A percentile compares a stretch with the other conserved stretches of the same genome.
Evolutionary conservation across 2,329 filamentous ascomycete genomes (phyloP).

Genomic region (Colletotrichum karsti): DNA sequence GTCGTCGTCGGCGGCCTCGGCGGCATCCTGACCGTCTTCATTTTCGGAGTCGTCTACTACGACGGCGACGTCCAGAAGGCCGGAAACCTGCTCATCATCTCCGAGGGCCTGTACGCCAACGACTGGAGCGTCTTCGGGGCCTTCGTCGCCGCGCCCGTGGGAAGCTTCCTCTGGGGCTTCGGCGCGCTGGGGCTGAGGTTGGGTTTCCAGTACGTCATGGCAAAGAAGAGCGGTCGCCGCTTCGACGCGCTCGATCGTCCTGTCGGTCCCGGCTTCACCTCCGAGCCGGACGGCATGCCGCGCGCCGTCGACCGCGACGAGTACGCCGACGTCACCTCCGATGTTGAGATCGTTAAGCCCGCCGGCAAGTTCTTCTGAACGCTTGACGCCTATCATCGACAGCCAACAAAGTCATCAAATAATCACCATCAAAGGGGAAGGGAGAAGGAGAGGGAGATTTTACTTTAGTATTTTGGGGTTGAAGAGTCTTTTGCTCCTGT

Average conservation of each 20-base stretch:
- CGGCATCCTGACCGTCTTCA: conserved; percentile 80
- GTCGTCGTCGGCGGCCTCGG: conserved; percentile 81
- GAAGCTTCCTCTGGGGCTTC: conserved; percentile 76
- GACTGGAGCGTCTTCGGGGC: conserved; percentile 88
- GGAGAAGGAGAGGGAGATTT: background rate
- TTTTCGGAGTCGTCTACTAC: conserved; percentile 85
- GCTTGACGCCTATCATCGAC: no score
- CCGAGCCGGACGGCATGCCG: conserved; percentile 24
- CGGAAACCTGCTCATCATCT: conserved; percentile 74
- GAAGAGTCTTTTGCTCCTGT: conserved; percentile 11
- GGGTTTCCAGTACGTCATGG: conserved; percentile 62
- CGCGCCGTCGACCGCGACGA: conserved; percentile 34
- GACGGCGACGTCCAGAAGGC: conserved; percentile 73
- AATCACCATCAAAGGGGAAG: background rate
- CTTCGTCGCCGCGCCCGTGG: conserved; percentile 82
- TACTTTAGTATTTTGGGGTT: conserved; percentile 2
- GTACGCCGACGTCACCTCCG: conserved; percentile 36
- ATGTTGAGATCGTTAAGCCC: conserved; percentile 45
- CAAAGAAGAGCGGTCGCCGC: conserved; percentile 64
- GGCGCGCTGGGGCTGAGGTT: conserved; percentile 70
- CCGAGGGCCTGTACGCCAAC: conserved; percentile 76
- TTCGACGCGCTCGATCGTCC: conserved; percentile 76
- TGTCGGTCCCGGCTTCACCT: conserved; percentile 16
- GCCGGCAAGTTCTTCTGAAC: conserved; percentile 64
- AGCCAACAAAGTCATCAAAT: background rate